Evolutionary conservation across 139 green algal species (phyloP), one percentile per base, ranked within the genome.

Genomic region (Trebouxia sp.): DNA sequence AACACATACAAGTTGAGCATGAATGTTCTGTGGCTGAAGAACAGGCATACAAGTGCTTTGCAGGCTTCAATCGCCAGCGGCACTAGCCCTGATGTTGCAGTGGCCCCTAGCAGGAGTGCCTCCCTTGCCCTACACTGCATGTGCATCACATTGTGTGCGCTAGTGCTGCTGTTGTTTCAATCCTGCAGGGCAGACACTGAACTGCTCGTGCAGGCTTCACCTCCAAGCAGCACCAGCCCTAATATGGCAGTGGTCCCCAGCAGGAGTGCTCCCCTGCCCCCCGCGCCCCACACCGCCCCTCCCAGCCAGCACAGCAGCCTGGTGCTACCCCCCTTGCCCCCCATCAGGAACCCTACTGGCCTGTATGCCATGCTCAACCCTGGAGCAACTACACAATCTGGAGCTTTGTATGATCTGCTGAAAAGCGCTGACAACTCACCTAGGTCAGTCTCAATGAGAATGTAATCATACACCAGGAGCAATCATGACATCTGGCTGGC

Each of bases 341-440:
- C 69, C 39, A 7, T 51, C 41, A 77, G 41, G 26, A 77, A 39
- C 6, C 69, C 69, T 10, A 41, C 69, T 41, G 69, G 69, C 69
- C 24, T 77, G 24, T 51, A 51, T n/a, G 41, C 69, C 41, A 53
- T 77, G 69, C 69, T 77, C 28, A 77, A 56, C 69, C 39, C 38
- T 77, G 69, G 37, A 37, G 43, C 39, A 24, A 56, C 69, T 37
- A 35, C n/a, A 26, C 41, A 51, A 12, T 56, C 69, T 53, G 43
- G 38, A 14, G 69, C 69, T 24, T 41, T 77, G 26, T 77, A 77
- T 39, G 69, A 77, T 10, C 42, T 77, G 69, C 69, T 77, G 12
- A 53, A 51, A 5, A 53, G 69, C 39, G 69, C 41, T 38, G 38
- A 51, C 26, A 53, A 77, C 69, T 56, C 69, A 38, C 69, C 69